phyloP scores from a whole-genome alignment of 2,329 filamentous ascomycete species.

The Fusarium sp. region DNA sequence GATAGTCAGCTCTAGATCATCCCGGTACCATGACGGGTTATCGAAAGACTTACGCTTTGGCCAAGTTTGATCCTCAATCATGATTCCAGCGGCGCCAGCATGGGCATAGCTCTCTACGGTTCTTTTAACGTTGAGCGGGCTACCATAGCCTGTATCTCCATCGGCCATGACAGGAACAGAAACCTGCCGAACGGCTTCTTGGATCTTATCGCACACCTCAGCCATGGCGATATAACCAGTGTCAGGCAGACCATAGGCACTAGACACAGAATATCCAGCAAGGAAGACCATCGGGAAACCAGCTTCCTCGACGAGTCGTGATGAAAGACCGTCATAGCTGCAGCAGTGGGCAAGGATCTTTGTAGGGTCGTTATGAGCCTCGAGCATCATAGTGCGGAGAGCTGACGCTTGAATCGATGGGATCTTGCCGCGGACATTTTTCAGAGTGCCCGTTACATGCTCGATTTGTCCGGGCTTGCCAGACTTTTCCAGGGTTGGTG shows the following conservation, averaged over 20 bases:
- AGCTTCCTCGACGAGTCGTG: slow-evolving; percentile 57
- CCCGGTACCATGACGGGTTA: accelerated
- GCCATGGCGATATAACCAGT: slow-evolving; percentile 61
- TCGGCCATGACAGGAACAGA: slow-evolving; percentile 58
- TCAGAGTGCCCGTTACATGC: slow-evolving; percentile 10
- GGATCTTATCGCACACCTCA: slow-evolving; percentile 59
- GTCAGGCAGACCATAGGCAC: slow-evolving; percentile 56
- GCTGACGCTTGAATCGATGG: slow-evolving; percentile 52
- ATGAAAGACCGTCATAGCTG: slow-evolving; percentile 56
- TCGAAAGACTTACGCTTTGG: slow-evolving; percentile 54
- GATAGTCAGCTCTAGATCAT: neutral
- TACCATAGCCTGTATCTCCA: slow-evolving; percentile 61
- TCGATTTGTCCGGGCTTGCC: slow-evolving; percentile 23
- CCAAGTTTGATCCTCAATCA: slow-evolving; percentile 62
- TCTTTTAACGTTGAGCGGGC: slow-evolving; percentile 57
- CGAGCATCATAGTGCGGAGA: slow-evolving; percentile 54
- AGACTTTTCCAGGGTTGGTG: slow-evolving; percentile 13
- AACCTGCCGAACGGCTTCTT: slow-evolving; percentile 53
- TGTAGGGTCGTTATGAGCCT: slow-evolving; percentile 52
- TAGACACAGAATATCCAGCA: slow-evolving; percentile 55
- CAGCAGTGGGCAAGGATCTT: slow-evolving; percentile 58
- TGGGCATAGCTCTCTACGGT: slow-evolving; percentile 56
- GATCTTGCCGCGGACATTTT: slow-evolving; percentile 40
- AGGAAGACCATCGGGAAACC: slow-evolving; percentile 60
- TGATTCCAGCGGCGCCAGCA: slow-evolving; percentile 53